These are phyloP conservation scores for Cardamine chenopodiifolia DNA, from an alignment of 345 rosid species.

Conservation along the genomic window DNA sequence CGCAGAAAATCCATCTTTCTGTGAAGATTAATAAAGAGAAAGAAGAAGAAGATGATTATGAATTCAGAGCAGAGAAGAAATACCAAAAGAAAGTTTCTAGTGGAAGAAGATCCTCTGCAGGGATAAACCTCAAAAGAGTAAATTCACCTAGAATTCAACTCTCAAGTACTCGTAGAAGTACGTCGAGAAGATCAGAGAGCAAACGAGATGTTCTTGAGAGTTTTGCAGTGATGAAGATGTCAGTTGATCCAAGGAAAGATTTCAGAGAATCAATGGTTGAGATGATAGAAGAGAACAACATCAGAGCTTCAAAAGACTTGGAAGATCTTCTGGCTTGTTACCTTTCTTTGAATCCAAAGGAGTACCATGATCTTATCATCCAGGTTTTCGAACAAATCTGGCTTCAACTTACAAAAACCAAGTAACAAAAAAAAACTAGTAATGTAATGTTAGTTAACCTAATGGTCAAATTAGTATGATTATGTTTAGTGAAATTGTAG, in stretches of 20 bases:
- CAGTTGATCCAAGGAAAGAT: slow-evolving; percentile 77
- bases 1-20: slow-evolving; percentile 15
- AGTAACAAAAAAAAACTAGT: neutral
- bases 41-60: slow-evolving; percentile 8
- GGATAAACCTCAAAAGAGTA: slow-evolving; percentile 56
- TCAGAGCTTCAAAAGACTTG: slow-evolving; percentile 63
- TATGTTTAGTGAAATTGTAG: slow-evolving; percentile 15
- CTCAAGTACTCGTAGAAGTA: slow-evolving; percentile 44
- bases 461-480: slow-evolving; percentile 17
- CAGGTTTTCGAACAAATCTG: slow-evolving; percentile 83
- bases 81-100: slow-evolving; percentile 25
- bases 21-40: slow-evolving; percentile 24
- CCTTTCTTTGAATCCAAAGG: slow-evolving; percentile 66
- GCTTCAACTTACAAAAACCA: slow-evolving; percentile 42
- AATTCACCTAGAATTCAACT: slow-evolving; percentile 62
- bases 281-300: slow-evolving; percentile 81
- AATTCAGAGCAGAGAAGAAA: slow-evolving; percentile 1
- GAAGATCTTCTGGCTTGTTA: slow-evolving; percentile 92
- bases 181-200: slow-evolving; percentile 42
- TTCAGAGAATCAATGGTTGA: slow-evolving; percentile 91
- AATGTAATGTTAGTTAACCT: slow-evolving; percentile 8
- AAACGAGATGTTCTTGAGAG: slow-evolving; percentile 50
- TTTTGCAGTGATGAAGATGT: slow-evolving; percentile 64
- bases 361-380: slow-evolving; percentile 70
- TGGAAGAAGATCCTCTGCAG: slow-evolving; percentile 48